Conservation (phyloP, 2,329 filamentous ascomycete genomes). For the Hyphodiscus sp. region DNA sequence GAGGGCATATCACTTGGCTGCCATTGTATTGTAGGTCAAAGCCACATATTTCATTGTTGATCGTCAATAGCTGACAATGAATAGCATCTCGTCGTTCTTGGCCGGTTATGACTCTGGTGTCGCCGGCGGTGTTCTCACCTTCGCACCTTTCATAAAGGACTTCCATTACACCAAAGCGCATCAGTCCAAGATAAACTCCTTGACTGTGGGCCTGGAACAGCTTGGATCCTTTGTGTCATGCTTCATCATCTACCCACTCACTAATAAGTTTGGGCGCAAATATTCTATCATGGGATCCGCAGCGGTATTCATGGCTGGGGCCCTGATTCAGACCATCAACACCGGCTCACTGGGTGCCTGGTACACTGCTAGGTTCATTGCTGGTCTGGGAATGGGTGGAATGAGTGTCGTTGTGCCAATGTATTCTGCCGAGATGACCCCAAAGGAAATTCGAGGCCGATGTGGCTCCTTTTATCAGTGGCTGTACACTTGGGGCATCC, state of each 20-base stretch:
- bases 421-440: slow-evolving; percentile 38
- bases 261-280: slow-evolving; percentile 37
- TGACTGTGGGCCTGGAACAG: slow-evolving; percentile 44
- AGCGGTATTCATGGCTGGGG: slow-evolving; percentile 32
- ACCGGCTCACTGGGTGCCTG: slow-evolving; percentile 32
- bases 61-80: too few relatives aligned
- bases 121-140: slow-evolving; percentile 41
- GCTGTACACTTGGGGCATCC: slow-evolving; percentile 33
- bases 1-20: too few relatives aligned
- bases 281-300: slow-evolving; percentile 34
- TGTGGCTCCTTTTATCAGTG: slow-evolving; percentile 33
- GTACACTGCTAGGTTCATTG: slow-evolving; percentile 41
- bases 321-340: slow-evolving; percentile 39
- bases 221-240: slow-evolving; percentile 45
- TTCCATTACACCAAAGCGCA: slow-evolving; percentile 35
- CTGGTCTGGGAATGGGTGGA: slow-evolving; percentile 41
- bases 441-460: slow-evolving; percentile 34
- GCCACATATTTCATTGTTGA: too few relatives aligned
- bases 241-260: slow-evolving; percentile 43
- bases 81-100: too few relatives aligned
- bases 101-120: too few relatives aligned
- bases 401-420: slow-evolving; percentile 39
- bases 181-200: slow-evolving; percentile 37
- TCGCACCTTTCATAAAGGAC: slow-evolving; percentile 37
- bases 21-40: too few relatives aligned